phyloP scores from a whole-genome alignment of 2,329 filamentous ascomycete genomes.

The Botrytis fragariae region DNA sequence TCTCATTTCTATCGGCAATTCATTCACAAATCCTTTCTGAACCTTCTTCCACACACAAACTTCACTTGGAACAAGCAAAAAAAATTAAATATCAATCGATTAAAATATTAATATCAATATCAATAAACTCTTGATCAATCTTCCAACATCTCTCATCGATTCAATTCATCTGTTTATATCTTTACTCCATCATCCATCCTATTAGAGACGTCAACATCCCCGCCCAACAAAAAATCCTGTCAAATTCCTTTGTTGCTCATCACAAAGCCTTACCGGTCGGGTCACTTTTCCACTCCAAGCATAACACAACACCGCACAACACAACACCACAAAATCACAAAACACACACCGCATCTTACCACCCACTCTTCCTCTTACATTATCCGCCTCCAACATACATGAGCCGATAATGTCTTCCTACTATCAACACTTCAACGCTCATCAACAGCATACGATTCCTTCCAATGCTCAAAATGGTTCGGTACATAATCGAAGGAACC shows the following conservation, averaged over 20 bases:
- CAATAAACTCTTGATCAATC: neutral
- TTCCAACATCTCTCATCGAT: neutral
- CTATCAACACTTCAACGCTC: constrained; percentile 60
- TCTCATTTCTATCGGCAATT: constrained; percentile 6
- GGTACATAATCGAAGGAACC: constrained; percentile 78
- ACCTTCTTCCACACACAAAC: neutral
- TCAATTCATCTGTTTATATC: neutral
- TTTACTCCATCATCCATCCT: neutral
- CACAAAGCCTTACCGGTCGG: constrained; percentile 15
- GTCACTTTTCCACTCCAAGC: neutral
- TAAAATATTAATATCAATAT: neutral
- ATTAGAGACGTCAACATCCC: neutral
- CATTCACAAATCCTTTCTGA: neutral
- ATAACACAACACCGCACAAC: neutral
- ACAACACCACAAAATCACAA: neutral
- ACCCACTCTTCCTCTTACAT: constrained; percentile 5
- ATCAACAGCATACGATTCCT: constrained; percentile 54
- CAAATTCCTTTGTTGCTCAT: constrained; percentile 17
- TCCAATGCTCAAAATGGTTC: constrained; percentile 46
- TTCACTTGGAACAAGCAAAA: neutral
- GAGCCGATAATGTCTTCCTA: constrained; percentile 56
- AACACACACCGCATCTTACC: neutral
- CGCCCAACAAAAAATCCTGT: neutral
- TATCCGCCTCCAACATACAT: constrained; percentile 25
- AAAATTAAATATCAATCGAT: neutral